Evolutionary conservation across 228 moss, liverwort and hornwort species (phyloP), one percentile per base, ranked within the genome.

Genomic region (Sphagnum fallax): DNA sequence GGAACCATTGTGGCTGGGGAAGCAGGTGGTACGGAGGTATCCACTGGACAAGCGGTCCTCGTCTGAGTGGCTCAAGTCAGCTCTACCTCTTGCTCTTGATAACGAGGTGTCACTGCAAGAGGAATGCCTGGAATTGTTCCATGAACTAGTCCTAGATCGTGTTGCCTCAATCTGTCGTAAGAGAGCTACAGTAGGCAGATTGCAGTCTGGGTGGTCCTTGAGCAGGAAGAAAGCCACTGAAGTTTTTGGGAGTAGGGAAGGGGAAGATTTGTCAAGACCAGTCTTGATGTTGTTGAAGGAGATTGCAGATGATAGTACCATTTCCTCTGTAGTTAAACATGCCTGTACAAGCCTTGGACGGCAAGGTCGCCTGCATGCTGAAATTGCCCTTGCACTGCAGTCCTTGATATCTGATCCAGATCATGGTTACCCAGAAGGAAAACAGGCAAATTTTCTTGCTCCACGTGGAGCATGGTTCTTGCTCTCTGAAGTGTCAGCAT

Each of bases 391-490:
- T 67, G 86, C 83, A 2, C 78, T 87, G 13, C 86, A 87, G 69
- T 75, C 60, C 48, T 72, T 87, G 65, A 80, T 87, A n/a, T 73
- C 82, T 74, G 63, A 73, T 48, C 47, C 53, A 10, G 48, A 52
- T 10, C 65, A 16, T 47, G 47, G 51, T 14, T 68, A 13, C 53
- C 71, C 82, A 70, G 60, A 73, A 11, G 32, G 32, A 32, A 32
- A 32, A 32, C 32, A 32, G 32, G 32, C 32, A 2, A 32, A 32
- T 32, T 32, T 32, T 1, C 32, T 32, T 32, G 75, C 71, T 66
- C 76, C 80, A 12, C 70, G 76, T 55, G 86, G 86, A 49, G 86
- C 86, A 14, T 87, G 86, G 86, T 82, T 80, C 71, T 74, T 87
- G 5, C 80, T 87, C 65, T 77, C 86, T 55, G 86, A 87, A 72